Evolutionary conservation across 805 yeast species (phyloP), one percentile per base, ranked within the genome.

Genomic region (Metschnikowia rubicola): DNA sequence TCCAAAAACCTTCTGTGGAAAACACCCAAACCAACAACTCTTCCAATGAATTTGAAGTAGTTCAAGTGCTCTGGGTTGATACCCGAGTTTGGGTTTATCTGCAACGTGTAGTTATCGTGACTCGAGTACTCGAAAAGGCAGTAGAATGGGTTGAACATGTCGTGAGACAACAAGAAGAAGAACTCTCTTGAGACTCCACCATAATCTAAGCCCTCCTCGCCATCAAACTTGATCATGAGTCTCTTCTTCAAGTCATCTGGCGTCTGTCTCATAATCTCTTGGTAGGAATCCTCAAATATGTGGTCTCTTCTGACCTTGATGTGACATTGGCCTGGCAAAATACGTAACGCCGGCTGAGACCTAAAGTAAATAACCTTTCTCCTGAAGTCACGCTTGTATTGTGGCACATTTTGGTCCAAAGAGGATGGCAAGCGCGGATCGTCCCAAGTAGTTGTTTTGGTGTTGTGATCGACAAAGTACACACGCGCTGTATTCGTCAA

Each of bases 151-250:
- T 94, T 91, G 70, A 94, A 94, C 97, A 94, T 94, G 70, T 94
- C 98, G 66, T 94, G 99, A 3, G 98, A 91, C 56, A 94, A 77
- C 64, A 91, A 77, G 73, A 91, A 94, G 84, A 94, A 94, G 68
- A 89, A 94, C 70, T 94, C 99, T 74, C 99, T 81, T 30, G 97
- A 89, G 53, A 94, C 98, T 66, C 99, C 99, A 78, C 99, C 99
- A 65, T 94, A 94, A 75, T 94, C 99, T 61, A 94, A 80, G 68
- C 99, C 99, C 75, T 94, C 99, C 74, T 94, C 99, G 52, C 99
- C 99, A 60, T 94, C 99, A 62, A 94, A 94, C 67, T 92, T 90
- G 69, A 94, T 94, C 99, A 94, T 94, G 53, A 94, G 75, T 65
- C 99, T 80, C 76, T 94, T 94, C 80, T 94, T 95, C 71, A 94